Base-by-base conservation (phyloP, 1,284 basidiomycete genomes). In the Nidula niveotomentosa region DNA sequence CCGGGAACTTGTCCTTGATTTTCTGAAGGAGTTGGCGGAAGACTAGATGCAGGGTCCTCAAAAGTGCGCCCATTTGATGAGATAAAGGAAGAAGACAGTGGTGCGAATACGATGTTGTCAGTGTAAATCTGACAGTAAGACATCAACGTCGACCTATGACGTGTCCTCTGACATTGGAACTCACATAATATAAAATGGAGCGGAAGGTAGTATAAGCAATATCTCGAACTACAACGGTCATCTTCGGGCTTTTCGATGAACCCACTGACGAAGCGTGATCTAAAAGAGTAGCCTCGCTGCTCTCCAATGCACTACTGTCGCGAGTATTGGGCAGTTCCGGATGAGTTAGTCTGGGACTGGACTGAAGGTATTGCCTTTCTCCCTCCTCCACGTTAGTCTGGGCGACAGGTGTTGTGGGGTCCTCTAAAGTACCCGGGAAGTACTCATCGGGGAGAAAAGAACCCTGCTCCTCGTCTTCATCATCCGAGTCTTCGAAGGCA, bases 131-230 rank as follows among this genome's bases (percentile, higher is more conserved):
- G 34, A 23, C 23, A 13, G 23, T 10, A 8, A 41, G 23, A 13
- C n/a, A 34, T 43, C 17, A 33, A 52, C 17, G 35, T 18, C 6
- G 10, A 34, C 30, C 46, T n/a, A 18, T 8, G 46, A 15, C n/a
- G 2, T n/a, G 36, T 33, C 8, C 0, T 15, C 35, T 41, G 36
- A 51, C 44, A 48, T 39, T 53, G 0, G 13, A 15, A 56, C 84
- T 68, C 59, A 91, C 91, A 70, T 91, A 95, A 73, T 92, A 94
- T 10, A 95, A 76, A 37, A 94, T 80, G 0, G 92, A 89, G 65
- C 81, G 85, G 70, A 93, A 96, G 0, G 93, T 95, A 6, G 82
- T 76, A 69, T 92, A 94, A 1, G 93, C 88, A 3, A 89, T 85
- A 68, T 95, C 93, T 51, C 79, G 78, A 23, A 94, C 81, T 9